These are phyloP conservation scores for Aureobasidium sp. DNA, from an alignment of 2,329 filamentous ascomycete species.

Conservation along the genomic window DNA sequence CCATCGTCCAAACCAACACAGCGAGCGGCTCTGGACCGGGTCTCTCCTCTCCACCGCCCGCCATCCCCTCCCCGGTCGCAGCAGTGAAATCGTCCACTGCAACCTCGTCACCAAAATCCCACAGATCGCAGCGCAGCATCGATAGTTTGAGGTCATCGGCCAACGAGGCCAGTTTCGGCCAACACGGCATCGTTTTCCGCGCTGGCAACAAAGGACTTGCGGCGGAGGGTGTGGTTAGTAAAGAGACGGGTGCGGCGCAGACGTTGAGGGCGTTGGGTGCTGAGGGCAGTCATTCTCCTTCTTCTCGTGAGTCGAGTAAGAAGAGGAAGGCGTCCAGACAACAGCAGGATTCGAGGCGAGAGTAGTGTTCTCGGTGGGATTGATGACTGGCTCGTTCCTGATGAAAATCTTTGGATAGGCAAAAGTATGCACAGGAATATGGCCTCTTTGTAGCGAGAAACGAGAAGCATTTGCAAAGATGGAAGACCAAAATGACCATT, in stretches of 20 bases:
- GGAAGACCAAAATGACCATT: too few species aligned
- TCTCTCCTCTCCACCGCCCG: slow-evolving; percentile 2
- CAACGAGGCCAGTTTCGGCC: slow-evolving; percentile 10
- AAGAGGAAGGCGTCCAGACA: slow-evolving; percentile 7
- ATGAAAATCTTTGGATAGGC: too few species aligned
- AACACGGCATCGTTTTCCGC: slow-evolving; percentile 12
- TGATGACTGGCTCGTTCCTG: too few species aligned
- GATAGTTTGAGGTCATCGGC: slow-evolving; percentile 17
- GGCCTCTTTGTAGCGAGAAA: too few species aligned
- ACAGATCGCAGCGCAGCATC: slow-evolving; percentile 17
- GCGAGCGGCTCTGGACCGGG: neutral
- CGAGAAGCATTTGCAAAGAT: too few species aligned
- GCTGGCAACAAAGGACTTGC: slow-evolving; percentile 10
- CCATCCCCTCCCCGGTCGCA: neutral
- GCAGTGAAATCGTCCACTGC: neutral
- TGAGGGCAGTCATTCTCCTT: neutral
- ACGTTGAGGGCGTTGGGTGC: slow-evolving; percentile 11
- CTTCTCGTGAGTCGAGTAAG: slow-evolving; percentile 4
- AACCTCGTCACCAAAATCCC: slow-evolving; percentile 1
- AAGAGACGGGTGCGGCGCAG: slow-evolving; percentile 5
- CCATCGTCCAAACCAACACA: neutral
- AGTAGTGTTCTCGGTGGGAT: slow-evolving; percentile 7
- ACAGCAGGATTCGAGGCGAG: neutral
- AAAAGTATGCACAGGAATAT: too few species aligned
- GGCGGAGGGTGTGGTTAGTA: slow-evolving; percentile 17